Evolutionary conservation across 129 eudicot genomes (phyloP).

Genomic region (Tanacetum coccineum): DNA sequence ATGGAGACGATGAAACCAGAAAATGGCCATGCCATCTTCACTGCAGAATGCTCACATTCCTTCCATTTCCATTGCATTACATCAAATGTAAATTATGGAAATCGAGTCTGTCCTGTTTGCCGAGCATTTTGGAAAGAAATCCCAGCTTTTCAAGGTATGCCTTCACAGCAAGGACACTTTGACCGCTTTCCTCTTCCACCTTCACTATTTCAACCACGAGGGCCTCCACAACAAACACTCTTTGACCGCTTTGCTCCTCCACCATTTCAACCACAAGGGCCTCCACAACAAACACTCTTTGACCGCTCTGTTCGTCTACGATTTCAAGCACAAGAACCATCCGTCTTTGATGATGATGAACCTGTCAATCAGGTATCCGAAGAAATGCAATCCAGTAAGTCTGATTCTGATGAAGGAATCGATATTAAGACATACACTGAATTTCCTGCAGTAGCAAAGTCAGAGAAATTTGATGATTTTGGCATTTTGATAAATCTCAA

Average conservation of each 20-base stretch:
- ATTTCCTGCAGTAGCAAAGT: no score
- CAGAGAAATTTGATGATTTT: no score
- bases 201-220: slow-evolving; percentile 6
- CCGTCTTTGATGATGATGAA: background rate
- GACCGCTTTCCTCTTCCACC: background rate
- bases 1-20: background rate
- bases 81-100: background rate
- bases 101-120: background rate
- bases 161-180: background rate
- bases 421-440: background rate
- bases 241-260: background rate
- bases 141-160: background rate
- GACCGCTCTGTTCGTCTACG: background rate
- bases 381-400: background rate
- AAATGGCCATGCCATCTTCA: background rate
- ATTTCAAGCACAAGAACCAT: background rate
- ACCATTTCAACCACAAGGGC: slow-evolving; percentile 13
- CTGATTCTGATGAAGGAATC: background rate
- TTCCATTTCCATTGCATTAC: background rate
- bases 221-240: background rate
- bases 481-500: no score
- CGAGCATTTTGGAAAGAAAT: background rate
- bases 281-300: slow-evolving; percentile 33
- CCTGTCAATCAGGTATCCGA: background rate
- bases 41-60: background rate